phyloP scores from a whole-genome alignment of 2,329 filamentous ascomycete species.

The Zopfia rhizophila region DNA sequence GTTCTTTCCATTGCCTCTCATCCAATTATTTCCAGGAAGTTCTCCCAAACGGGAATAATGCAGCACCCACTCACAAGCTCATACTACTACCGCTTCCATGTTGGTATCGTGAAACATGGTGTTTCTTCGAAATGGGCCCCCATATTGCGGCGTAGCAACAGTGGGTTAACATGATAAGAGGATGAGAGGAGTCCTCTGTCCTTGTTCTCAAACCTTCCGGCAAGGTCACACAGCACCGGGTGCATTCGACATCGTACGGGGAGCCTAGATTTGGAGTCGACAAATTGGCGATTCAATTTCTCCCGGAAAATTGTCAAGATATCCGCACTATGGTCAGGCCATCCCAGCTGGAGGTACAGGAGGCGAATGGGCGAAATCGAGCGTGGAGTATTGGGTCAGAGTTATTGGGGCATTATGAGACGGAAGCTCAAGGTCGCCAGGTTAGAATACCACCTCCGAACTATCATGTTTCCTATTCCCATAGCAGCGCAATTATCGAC shows the following conservation, averaged over 20 bases:
- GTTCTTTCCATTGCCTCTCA: background rate
- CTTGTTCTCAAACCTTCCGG: constrained; percentile 1
- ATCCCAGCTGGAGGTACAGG: constrained; percentile 2
- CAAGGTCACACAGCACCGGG: constrained; percentile 6
- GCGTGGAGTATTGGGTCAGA: constrained; percentile 21
- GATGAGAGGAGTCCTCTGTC: constrained; percentile 2
- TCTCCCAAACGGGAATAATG: no score
- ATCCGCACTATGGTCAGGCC: background rate
- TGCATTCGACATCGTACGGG: no score
- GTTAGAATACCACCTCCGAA: background rate
- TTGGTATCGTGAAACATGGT: no score
- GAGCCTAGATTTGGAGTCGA: background rate
- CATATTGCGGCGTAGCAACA: constrained; percentile 15
- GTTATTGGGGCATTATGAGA: constrained; percentile 18
- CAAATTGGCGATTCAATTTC: no score
- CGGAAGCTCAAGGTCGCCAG: background rate
- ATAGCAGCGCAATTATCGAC: constrained; percentile 10
- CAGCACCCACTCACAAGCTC: no score
- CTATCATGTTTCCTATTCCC: constrained; percentile 4
- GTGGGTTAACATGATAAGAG: constrained; percentile 8
- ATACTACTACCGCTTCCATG: no score
- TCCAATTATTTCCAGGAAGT: constrained; percentile 1
- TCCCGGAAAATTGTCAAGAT: no score
- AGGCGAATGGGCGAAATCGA: constrained; percentile 7
- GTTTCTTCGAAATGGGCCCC: background rate